phyloP scores from a whole-genome alignment of 805 yeast genomes.

The Candida xyloterini region DNA sequence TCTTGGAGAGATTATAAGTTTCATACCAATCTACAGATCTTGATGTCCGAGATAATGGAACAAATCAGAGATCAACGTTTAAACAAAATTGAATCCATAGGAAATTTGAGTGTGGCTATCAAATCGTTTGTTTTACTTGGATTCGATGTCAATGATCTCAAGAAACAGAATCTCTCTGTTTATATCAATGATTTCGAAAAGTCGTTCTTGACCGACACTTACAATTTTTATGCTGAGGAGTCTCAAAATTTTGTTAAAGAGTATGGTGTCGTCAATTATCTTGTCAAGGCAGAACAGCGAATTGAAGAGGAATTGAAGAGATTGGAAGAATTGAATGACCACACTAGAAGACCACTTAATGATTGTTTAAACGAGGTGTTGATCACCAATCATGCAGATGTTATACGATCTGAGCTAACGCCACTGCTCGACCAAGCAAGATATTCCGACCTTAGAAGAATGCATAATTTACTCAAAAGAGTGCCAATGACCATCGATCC shows the following conservation, averaged over 20 bases:
- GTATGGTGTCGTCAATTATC: constrained; percentile 86
- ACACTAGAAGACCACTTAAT: constrained; percentile 73
- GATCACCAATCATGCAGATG: constrained; percentile 73
- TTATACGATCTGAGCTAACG: constrained; percentile 73
- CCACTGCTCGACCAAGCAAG: constrained; percentile 71
- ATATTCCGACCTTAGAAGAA: constrained; percentile 68
- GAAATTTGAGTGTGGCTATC: constrained; percentile 67
- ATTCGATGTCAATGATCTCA: constrained; percentile 84
- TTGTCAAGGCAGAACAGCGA: constrained; percentile 79
- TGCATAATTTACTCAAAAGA: constrained; percentile 72
- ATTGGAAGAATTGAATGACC: constrained; percentile 77
- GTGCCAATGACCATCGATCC: constrained; percentile 80
- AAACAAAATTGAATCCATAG: constrained; percentile 68
- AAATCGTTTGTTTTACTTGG: constrained; percentile 88
- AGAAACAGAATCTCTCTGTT: constrained; percentile 77
- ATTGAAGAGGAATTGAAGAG: constrained; percentile 80
- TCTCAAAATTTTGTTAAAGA: constrained; percentile 61
- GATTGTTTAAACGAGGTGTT: constrained; percentile 73
- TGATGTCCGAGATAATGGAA: constrained; percentile 70
- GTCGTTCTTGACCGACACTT: constrained; percentile 69
- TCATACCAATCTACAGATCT: constrained; percentile 52
- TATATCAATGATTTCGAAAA: constrained; percentile 79
- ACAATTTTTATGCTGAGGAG: constrained; percentile 64
- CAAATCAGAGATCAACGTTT: constrained; percentile 77
- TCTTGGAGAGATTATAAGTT: constrained; percentile 89